Evolutionary conservation across 148 eudicot genomes (phyloP).

Genomic region (Rhododendron ovatum): DNA sequence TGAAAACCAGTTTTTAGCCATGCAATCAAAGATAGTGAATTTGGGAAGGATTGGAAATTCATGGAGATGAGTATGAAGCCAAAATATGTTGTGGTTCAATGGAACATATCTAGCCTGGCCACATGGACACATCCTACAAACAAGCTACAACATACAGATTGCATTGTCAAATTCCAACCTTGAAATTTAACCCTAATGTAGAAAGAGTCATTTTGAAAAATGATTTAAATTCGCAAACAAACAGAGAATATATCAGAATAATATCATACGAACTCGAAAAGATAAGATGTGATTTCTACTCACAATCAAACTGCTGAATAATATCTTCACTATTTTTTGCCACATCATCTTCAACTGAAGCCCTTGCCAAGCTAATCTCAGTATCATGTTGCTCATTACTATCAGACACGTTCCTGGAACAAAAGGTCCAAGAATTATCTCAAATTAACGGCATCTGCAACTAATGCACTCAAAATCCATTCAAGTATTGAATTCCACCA

Average conservation of each 20-base stretch:
- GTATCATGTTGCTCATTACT: constrained; percentile 58
- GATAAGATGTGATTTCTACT: constrained; percentile 18
- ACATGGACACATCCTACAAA: neutral
- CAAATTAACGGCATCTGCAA: neutral
- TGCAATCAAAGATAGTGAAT: neutral
- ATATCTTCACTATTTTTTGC: constrained; percentile 49
- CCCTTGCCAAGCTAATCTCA: constrained; percentile 60
- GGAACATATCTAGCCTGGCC: neutral
- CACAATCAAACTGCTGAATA: constrained; percentile 48
- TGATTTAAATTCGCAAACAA: neutral
- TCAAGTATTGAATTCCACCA: neutral
- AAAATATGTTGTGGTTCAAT: neutral
- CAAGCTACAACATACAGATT: neutral
- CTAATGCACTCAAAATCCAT: neutral
- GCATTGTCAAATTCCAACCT: neutral
- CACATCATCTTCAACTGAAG: constrained; percentile 60
- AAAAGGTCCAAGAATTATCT: neutral
- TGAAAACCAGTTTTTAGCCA: neutral
- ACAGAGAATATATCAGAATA: neutral
- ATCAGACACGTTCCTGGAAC: constrained; percentile 46
- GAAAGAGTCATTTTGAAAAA: neutral
- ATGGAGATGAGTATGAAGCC: neutral
- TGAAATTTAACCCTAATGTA: neutral
- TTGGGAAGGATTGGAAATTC: neutral
- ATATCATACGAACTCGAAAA: neutral